phyloP scores from a whole-genome alignment of 2,329 filamentous ascomycete genomes.

The Neurospora sp. region DNA sequence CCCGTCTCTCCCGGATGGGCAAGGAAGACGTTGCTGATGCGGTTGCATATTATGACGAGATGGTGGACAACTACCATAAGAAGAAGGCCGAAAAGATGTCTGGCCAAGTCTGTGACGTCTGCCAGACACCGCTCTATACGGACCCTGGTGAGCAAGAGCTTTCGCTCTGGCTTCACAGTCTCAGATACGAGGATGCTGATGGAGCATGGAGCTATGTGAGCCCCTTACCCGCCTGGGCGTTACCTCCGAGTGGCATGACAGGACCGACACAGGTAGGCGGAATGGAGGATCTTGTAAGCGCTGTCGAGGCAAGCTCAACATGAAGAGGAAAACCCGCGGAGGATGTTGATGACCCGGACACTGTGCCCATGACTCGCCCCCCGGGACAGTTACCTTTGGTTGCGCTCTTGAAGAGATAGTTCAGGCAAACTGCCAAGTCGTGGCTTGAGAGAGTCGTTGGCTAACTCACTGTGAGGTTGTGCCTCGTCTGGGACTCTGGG shows the following conservation, averaged over 20 bases:
- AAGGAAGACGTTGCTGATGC: conserved; percentile 88
- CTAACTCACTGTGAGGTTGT: neutral
- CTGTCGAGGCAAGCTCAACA: conserved; percentile 35
- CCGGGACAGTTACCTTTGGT: neutral
- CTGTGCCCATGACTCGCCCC: neutral
- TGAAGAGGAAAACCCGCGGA: conserved; percentile 2
- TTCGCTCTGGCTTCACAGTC: conserved; percentile 86
- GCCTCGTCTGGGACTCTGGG: neutral
- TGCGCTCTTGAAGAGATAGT: neutral
- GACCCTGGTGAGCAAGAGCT: conserved; percentile 87
- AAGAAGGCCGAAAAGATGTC: conserved; percentile 90
- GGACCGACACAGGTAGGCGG: conserved; percentile 61
- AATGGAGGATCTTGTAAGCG: conserved; percentile 48
- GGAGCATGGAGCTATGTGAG: conserved; percentile 85
- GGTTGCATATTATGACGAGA: conserved; percentile 85
- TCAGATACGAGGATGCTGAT: conserved; percentile 74
- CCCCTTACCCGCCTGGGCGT: conserved; percentile 72
- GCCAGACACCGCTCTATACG: conserved; percentile 81
- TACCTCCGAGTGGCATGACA: conserved; percentile 62
- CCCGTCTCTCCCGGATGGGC: conserved; percentile 77
- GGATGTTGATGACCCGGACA: neutral
- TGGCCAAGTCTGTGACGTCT: conserved; percentile 69
- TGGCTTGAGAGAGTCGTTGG: neutral
- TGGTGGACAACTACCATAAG: conserved; percentile 84
- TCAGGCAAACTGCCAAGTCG: neutral